phyloP scores from a whole-genome alignment of 2,329 filamentous ascomycete genomes.

The Bipolaris bicolor region DNA sequence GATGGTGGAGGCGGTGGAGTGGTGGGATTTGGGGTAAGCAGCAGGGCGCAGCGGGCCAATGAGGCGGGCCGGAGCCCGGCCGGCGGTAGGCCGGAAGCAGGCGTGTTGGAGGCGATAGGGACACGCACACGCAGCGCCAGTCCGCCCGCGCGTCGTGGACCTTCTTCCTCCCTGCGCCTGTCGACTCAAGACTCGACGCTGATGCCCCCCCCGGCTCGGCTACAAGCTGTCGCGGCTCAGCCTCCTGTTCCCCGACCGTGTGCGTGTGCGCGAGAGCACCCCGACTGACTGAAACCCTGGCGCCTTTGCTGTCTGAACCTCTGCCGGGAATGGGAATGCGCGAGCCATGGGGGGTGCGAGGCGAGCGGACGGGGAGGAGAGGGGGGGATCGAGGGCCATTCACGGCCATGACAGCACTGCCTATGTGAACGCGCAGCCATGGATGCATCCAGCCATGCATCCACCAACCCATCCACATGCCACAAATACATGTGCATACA shows the following conservation, averaged over 20 bases:
- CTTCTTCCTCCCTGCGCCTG: not conserved
- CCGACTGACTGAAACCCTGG: conserved; percentile 11
- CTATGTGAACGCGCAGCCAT: not conserved
- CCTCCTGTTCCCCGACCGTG: conserved; percentile 19
- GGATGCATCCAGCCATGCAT: not conserved
- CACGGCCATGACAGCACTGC: not conserved
- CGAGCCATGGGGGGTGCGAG: too few relatives aligned
- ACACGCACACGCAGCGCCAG: not conserved
- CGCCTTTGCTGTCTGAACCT: not conserved
- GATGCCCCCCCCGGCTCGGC: conserved; percentile 30
- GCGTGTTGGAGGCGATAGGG: conserved; percentile 20
- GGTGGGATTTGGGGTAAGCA: conserved; percentile 10
- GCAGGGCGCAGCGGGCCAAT: conserved; percentile 15
- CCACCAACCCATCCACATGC: not conserved
- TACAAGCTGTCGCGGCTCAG: conserved; percentile 21
- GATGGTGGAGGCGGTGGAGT: not conserved
- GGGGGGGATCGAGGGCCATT: too few relatives aligned
- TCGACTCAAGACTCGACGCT: conserved; percentile 1
- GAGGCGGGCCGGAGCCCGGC: conserved; percentile 1
- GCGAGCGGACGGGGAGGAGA: too few relatives aligned
- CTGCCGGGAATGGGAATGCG: too few relatives aligned
- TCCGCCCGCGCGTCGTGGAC: conserved; percentile 8
- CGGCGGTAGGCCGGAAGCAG: not conserved
- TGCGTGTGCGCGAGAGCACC: not conserved
- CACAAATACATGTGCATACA: not conserved